Evolutionary conservation across 2,329 filamentous ascomycete species (phyloP).

Genomic region (Phialemoniopsis sp.): DNA sequence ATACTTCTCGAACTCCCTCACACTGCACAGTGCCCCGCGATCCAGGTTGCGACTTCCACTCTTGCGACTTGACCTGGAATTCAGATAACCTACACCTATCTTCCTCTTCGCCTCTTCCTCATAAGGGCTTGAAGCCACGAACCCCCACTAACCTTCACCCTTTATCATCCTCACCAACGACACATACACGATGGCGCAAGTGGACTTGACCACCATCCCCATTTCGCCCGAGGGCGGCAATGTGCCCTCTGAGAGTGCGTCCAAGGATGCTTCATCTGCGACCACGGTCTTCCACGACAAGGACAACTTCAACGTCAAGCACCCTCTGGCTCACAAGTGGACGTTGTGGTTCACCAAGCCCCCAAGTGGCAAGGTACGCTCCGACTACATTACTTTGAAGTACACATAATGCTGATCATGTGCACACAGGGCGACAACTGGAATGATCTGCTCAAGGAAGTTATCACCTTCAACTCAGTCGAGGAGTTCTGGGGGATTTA

Average conservation of each 20-base stretch:
- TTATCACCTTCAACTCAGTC: conserved; percentile 97
- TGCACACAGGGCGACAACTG: conserved; percentile 84
- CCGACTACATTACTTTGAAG: no score
- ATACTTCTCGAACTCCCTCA: background rate
- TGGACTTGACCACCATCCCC: conserved; percentile 65
- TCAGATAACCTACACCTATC: no score
- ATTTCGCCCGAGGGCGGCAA: conserved; percentile 62
- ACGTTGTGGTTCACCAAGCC: conserved; percentile 99
- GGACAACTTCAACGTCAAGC: conserved; percentile 99
- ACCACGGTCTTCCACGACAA: conserved; percentile 97
- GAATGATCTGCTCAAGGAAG: conserved; percentile 96
- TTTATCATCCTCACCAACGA: conserved; percentile 4
- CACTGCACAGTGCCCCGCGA: no score
- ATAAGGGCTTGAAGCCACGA: background rate
- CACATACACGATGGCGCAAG: conserved; percentile 46
- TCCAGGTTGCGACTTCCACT: no score
- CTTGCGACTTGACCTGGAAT: no score
- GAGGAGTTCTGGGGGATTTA: conserved; percentile 99
- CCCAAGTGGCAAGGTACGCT: conserved; percentile 80
- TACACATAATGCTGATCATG: conserved; percentile 18
- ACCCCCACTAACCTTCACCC: conserved; percentile 3
- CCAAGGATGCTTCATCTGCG: conserved; percentile 42
- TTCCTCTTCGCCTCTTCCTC: background rate
- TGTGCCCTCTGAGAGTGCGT: conserved; percentile 35
- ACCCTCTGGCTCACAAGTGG: conserved; percentile 96